Conservation (phyloP, 129 eudicot species). For the Oenanthe sinensis region DNA sequence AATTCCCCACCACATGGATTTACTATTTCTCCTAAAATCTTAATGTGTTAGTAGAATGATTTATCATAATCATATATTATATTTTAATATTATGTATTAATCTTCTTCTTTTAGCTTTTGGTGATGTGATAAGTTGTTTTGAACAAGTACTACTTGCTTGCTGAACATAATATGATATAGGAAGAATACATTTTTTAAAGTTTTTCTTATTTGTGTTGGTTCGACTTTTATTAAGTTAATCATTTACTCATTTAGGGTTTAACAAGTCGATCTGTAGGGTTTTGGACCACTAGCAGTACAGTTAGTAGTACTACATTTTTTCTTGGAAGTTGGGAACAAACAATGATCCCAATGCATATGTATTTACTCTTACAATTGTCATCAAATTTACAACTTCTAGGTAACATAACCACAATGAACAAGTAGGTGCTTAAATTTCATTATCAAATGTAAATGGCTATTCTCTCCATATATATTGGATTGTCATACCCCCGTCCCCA, state of each 20-base stretch:
- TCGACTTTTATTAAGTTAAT: too few relatives aligned
- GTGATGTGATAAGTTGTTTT: too few relatives aligned
- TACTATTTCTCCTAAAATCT: too few relatives aligned
- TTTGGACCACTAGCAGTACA: slow-evolving; percentile 3
- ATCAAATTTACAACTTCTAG: slow-evolving; percentile 5
- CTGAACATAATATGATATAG: too few relatives aligned
- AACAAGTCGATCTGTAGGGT: neutral
- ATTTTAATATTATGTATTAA: too few relatives aligned
- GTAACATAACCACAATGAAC: neutral
- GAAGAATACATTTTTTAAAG: too few relatives aligned
- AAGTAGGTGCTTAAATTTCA: neutral
- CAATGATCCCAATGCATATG: slow-evolving; percentile 4
- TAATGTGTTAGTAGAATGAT: too few relatives aligned
- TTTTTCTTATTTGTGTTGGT: too few relatives aligned
- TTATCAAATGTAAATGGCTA: neutral
- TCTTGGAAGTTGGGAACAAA: slow-evolving; percentile 3
- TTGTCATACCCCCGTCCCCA: neutral
- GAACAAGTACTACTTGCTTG: too few relatives aligned
- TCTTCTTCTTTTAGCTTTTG: too few relatives aligned
- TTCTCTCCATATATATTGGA: neutral
- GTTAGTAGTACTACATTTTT: neutral
- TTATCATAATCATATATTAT: too few relatives aligned
- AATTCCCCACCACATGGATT: too few relatives aligned
- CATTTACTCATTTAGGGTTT: neutral
- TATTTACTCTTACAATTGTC: neutral